Percentiles rank a stretch among this genome's conserved stretches.
Conservation (phyloP, 2,329 filamentous ascomycete genomes). For the Fusarium pseudoanthophilum region DNA sequence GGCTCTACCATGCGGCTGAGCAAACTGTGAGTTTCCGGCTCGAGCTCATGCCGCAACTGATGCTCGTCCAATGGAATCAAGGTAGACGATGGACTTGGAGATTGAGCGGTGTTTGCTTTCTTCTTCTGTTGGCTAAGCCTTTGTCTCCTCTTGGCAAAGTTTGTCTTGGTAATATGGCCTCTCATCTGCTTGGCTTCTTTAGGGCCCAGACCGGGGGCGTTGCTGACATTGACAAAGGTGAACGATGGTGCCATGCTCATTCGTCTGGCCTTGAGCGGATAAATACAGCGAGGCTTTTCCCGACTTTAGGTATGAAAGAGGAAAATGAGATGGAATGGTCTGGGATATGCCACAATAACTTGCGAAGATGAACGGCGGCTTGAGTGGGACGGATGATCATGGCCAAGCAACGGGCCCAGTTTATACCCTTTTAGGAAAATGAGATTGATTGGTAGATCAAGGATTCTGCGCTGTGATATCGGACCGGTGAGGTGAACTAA, state of each 20-base stretch:
- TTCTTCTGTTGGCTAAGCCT: not conserved
- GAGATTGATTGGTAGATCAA: slow-evolving; percentile 6
- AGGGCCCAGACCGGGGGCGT: slow-evolving; percentile 4
- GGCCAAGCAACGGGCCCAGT: not conserved
- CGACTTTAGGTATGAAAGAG: not conserved
- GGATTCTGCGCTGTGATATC: not conserved
- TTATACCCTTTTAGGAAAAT: slow-evolving; percentile 22
- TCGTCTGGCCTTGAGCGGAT: fast-evolving
- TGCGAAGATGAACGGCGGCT: not conserved
- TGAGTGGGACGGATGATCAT: not conserved
- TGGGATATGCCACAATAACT: not conserved
- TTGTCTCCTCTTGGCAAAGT: slow-evolving; percentile 21
- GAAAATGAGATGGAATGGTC: not conserved
- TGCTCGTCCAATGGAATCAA: not conserved
- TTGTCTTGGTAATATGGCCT: slow-evolving; percentile 11
- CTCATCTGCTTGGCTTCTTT: slow-evolving; percentile 16
- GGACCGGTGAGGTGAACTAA: not conserved
- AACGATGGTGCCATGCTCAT: not conserved
- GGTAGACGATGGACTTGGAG: too few relatives aligned
- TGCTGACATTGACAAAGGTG: slow-evolving; percentile 15
- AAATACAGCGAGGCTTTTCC: fast-evolving
- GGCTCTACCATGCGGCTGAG: not conserved
- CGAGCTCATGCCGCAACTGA: too few relatives aligned
- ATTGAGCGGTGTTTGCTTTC: fast-evolving
- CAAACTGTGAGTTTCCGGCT: not conserved